phyloP scores from a whole-genome alignment of 2,329 filamentous ascomycete species.

The Pestalotiopsis sp. region DNA sequence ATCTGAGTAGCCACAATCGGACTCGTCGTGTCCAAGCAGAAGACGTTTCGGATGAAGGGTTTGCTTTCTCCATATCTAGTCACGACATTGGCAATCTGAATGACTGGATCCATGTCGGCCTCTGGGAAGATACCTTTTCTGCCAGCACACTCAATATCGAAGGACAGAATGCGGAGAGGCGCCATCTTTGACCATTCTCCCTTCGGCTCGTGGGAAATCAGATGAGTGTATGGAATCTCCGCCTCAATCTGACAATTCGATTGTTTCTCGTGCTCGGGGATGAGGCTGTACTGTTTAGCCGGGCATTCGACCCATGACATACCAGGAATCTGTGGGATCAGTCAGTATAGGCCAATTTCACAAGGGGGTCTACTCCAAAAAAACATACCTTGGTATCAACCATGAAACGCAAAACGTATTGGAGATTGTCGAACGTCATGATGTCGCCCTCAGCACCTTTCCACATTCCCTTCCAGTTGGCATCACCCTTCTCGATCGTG shows the following conservation, averaged over 20 bases:
- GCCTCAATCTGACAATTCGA: constrained; percentile 98
- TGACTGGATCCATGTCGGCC: constrained; percentile 87
- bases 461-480: constrained; percentile 94
- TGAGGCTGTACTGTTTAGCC: constrained; percentile 71
- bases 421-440: constrained; percentile 92
- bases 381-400: constrained; percentile 80
- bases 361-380: not conserved
- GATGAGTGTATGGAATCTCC: constrained; percentile 76
- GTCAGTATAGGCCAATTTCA: constrained; percentile 18
- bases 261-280: constrained; percentile 68
- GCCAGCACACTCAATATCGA: constrained; percentile 98
- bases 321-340: constrained; percentile 68
- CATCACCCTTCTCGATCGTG: constrained; percentile 73
- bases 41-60: constrained; percentile 94
- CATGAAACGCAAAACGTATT: constrained; percentile 96
- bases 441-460: constrained; percentile 70
- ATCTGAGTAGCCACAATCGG: constrained; percentile 94
- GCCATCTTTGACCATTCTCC: constrained; percentile 99
- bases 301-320: constrained; percentile 98
- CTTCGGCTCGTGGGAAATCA: constrained; percentile 85
- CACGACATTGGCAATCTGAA: constrained; percentile 96
- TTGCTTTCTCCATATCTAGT: constrained; percentile 94
- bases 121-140: constrained; percentile 98
- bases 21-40: constrained; percentile 90
- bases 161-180: constrained; percentile 87